phyloP scores from a whole-genome alignment of 805 yeast species.

The Starmerella geochares region DNA sequence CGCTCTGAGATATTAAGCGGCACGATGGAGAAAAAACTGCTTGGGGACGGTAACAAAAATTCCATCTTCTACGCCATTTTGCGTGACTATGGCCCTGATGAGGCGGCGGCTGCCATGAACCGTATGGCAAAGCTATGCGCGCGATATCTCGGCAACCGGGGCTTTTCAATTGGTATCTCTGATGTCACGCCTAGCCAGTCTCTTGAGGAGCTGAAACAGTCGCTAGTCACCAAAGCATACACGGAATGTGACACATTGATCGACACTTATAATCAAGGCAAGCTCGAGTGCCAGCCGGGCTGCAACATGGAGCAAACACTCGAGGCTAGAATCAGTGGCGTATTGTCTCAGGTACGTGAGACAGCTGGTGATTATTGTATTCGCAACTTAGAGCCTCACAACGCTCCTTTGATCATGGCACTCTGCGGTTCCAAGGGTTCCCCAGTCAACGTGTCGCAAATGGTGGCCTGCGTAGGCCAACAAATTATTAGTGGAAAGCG shows the following conservation, averaged over 20 bases:
- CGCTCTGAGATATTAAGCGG: constrained; percentile 86
- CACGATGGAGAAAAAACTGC: constrained; percentile 88
- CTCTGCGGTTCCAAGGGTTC: constrained; percentile 99
- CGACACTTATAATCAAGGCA: constrained; percentile 65
- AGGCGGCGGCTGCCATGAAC: constrained; percentile 93
- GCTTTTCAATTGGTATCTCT: constrained; percentile 92
- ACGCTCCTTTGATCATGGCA: constrained; percentile 97
- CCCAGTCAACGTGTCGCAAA: constrained; percentile 92
- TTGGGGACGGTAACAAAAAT: constrained; percentile 97
- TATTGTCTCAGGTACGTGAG: constrained; percentile 93
- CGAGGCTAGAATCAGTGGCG: constrained; percentile 95
- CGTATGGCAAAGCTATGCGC: constrained; percentile 99
- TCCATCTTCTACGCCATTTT: constrained; percentile 91
- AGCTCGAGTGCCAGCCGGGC: constrained; percentile 96
- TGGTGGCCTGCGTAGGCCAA: constrained; percentile 97
- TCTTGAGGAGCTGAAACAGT: constrained; percentile 67
- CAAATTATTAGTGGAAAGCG: constrained; percentile 97
- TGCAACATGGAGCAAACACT: constrained; percentile 97
- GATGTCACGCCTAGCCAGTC: constrained; percentile 91
- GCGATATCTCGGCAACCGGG: constrained; percentile 84
- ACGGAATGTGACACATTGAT: constrained; percentile 85
- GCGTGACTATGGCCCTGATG: constrained; percentile 93
- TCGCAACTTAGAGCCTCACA: constrained; percentile 73
- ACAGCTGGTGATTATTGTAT: constrained; percentile 98
- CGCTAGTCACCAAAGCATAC: constrained; percentile 83